Evolutionary conservation across 768 basidiomycete genomes (phyloP).

Genomic region (Tulasnella sp.): DNA sequence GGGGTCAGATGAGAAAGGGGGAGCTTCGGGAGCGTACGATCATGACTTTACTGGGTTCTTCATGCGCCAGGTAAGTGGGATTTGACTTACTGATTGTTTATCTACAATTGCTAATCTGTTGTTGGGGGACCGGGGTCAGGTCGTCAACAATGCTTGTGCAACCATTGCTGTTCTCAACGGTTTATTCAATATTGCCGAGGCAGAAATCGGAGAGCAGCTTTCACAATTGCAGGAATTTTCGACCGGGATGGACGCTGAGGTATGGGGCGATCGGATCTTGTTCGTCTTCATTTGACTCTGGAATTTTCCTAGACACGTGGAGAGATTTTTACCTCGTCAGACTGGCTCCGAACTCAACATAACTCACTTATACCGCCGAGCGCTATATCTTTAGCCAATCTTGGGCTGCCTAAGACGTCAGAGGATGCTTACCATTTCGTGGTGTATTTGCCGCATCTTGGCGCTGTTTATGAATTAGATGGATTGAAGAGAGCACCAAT

Average conservation of each 20-base stretch:
- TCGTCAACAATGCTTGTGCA: conserved; percentile 95
- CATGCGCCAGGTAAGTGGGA: conserved; percentile 59
- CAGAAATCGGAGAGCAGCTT: conserved; percentile 63
- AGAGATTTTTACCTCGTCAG: conserved; percentile 72
- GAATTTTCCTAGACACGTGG: conserved; percentile 52
- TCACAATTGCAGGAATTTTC: conserved; percentile 73
- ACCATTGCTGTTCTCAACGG: conserved; percentile 93
- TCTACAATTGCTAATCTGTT: not conserved
- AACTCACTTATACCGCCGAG: conserved; percentile 90
- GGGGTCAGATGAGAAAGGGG: conserved; percentile 34
- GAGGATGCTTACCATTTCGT: conserved; percentile 97
- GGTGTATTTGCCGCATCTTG: conserved; percentile 82
- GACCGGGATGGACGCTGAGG: conserved; percentile 78
- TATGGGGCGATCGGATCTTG: conserved; percentile 14
- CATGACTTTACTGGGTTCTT: conserved; percentile 79
- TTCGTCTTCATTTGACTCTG: too few relatives aligned
- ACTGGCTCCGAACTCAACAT: conserved; percentile 80
- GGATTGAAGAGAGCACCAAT: conserved; percentile 79
- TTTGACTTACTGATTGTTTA: not conserved
- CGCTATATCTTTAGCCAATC: conserved; percentile 81
- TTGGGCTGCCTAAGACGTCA: conserved; percentile 54
- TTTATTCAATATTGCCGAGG: conserved; percentile 70
- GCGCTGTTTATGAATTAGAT: conserved; percentile 87
- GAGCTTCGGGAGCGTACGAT: conserved; percentile 35
- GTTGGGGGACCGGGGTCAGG: conserved; percentile 40